phyloP scores from a whole-genome alignment of 2,329 filamentous ascomycete genomes.

The Colletotrichum sp. region DNA sequence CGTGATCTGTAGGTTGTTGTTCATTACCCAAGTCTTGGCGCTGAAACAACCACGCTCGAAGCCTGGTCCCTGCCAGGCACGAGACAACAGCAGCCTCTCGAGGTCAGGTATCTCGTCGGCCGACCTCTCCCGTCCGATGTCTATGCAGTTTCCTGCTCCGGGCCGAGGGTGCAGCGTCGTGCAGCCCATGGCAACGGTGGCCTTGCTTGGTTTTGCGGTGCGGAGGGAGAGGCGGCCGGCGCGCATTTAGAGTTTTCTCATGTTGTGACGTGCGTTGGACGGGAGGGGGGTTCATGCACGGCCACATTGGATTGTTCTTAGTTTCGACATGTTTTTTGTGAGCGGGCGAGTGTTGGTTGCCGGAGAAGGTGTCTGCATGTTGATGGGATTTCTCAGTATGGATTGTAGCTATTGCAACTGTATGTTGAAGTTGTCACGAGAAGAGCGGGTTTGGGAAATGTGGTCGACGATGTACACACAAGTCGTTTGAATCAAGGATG shows the following conservation, averaged over 20 bases:
- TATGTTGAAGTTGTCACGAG: background rate
- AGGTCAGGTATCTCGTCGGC: background rate
- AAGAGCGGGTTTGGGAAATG: background rate
- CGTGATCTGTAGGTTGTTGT: no score
- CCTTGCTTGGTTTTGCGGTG: background rate
- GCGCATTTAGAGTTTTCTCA: background rate
- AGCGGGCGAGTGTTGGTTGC: background rate
- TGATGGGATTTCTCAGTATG: accelerated
- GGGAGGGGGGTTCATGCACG: background rate
- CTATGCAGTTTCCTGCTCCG: background rate
- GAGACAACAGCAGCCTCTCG: background rate
- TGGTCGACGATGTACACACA: background rate
- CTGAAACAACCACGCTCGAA: background rate
- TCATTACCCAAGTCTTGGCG: background rate
- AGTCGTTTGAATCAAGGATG: background rate
- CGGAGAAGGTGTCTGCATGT: accelerated
- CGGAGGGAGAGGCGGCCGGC: background rate
- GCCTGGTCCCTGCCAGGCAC: background rate
- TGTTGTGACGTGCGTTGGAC: background rate
- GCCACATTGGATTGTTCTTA: background rate
- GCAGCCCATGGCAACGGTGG: background rate
- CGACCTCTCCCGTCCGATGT: background rate
- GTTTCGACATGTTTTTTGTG: background rate
- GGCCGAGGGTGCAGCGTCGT: background rate
- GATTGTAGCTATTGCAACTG: accelerated